Base-by-base conservation (phyloP, 352 stramenopile genomes). In the Phytophthora ohioensis region DNA sequence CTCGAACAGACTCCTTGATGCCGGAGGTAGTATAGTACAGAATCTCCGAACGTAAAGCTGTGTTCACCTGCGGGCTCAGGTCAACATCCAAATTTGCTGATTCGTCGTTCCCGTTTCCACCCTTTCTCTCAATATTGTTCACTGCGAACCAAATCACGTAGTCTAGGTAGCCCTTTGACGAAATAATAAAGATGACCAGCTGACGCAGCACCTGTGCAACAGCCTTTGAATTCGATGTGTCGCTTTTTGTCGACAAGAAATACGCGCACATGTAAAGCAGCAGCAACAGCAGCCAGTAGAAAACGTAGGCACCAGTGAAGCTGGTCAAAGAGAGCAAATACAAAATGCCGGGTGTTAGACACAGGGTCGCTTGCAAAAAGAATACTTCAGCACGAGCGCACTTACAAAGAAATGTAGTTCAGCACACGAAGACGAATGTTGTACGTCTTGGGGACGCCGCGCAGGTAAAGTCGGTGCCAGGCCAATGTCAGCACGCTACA, bases 121-220 rank as follows among this genome's bases (percentile, higher is more conserved):
- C 61, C 6, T 85, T 76, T 55, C 85, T 76, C 57, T 96, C 84
- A 39, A 95, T 94, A 60, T 88, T 95, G 81, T 97, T 97, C 53
- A 97, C 87, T 15, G 87, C 88, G 45, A 97, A 97, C 90, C 90
- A 97, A 63, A 97, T 95, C 30, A 97, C 89, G 57, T 92, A 97
- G 69, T 97, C 88, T 36, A 95, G 59, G 57, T 95, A 97, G 4
- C 88, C 88, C 56, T 92, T 95, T 6, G 85, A 92, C 5, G 88
- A 74, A 57, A 97, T 93, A 1, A 95, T 67, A 62, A 97, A 97
- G 3, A 82, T 82, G 7, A 97, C 87, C 31, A 96, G 73, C 62
- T 96, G 89, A 43, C 87, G 85, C 17, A 96, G 62, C 27, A 95
- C 87, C 63, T 96, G 82, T 4, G 89, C 86, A 52, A 92, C 72